These are phyloP conservation scores for Glycine tomentella DNA, from an alignment of 306 rosid genomes.

Conservation along the genomic window DNA sequence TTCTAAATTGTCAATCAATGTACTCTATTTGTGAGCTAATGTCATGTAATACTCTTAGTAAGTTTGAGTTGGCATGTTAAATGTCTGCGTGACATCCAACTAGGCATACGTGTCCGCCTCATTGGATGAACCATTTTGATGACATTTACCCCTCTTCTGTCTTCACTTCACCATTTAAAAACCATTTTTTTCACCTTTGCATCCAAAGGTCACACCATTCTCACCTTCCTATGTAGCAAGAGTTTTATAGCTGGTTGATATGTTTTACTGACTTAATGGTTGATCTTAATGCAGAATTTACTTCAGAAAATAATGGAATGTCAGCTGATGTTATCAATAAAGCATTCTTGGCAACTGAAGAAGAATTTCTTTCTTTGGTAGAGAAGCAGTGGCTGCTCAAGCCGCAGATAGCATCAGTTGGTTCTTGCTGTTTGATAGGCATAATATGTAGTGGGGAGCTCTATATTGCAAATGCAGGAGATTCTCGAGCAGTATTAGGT, in stretches of 20 bases:
- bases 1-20: too few species aligned
- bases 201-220: too few species aligned
- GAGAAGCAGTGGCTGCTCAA: slow-evolving; percentile 75
- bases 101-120: too few species aligned
- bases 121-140: too few species aligned
- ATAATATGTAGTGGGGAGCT: slow-evolving; percentile 79
- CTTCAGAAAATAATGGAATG: slow-evolving; percentile 75
- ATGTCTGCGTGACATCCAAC: too few species aligned
- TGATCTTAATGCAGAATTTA: slow-evolving; percentile 77
- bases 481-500: slow-evolving; percentile 93
- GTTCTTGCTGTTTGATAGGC: slow-evolving; percentile 91
- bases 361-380: slow-evolving; percentile 81
- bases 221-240: too few species aligned
- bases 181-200: too few species aligned
- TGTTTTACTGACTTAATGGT: slow-evolving; percentile 60
- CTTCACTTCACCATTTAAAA: too few species aligned
- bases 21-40: too few species aligned
- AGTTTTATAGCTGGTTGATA: not conserved
- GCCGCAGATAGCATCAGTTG: slow-evolving; percentile 93
- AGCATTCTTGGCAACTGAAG: slow-evolving; percentile 90
- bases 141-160: too few species aligned
- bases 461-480: slow-evolving; percentile 95
- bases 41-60: too few species aligned
- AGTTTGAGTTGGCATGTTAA: too few species aligned
- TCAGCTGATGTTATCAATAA: slow-evolving; percentile 84